These are phyloP conservation scores for Panaeolus cyanescens DNA, from an alignment of 768 basidiomycete species.

Conservation along the genomic window DNA sequence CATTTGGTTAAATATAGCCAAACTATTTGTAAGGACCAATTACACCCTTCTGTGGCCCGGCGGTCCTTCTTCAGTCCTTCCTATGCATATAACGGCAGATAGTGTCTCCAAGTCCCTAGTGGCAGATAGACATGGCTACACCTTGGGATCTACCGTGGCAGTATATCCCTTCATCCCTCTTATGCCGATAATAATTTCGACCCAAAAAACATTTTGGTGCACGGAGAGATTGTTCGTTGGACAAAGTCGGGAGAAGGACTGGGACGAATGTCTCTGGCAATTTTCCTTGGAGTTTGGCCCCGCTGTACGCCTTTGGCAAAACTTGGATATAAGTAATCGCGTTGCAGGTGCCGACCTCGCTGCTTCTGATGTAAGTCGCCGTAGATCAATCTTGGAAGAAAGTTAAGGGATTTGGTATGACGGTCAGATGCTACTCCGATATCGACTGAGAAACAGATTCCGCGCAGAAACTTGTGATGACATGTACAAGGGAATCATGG, in stretches of 20 bases:
- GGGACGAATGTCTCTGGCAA: slow-evolving; percentile 71
- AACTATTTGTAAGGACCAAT: slow-evolving; percentile 54
- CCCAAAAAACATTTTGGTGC: slow-evolving; percentile 59
- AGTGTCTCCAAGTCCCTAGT: slow-evolving; percentile 11
- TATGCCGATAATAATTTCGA: slow-evolving; percentile 46
- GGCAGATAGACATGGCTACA: slow-evolving; percentile 7
- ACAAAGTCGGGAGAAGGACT: slow-evolving; percentile 49
- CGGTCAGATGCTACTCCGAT: slow-evolving; percentile 39
- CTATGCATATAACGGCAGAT: slow-evolving; percentile 14
- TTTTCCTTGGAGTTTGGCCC: slow-evolving; percentile 49
- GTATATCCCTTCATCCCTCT: slow-evolving; percentile 40
- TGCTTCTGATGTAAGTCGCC: slow-evolving; percentile 7
- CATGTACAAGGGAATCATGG: slow-evolving; percentile 38
- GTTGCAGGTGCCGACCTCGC: background rate
- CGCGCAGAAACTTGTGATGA: slow-evolving; percentile 56
- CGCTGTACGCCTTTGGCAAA: background rate
- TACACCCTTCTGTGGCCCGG: slow-evolving; percentile 54
- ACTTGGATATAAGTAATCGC: background rate
- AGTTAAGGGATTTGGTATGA: slow-evolving; percentile 11
- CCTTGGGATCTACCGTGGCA: slow-evolving; percentile 24
- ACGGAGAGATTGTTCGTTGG: slow-evolving; percentile 54
- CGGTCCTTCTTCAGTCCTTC: slow-evolving; percentile 29
- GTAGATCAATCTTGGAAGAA: slow-evolving; percentile 1
- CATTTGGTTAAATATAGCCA: slow-evolving; percentile 60
- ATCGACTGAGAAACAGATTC: slow-evolving; percentile 48